A percentile compares a stretch with the other conserved stretches of the same genome.
These are phyloP conservation scores for Fragaria iinumae DNA, from an alignment of 306 rosid species.

Conservation along the genomic window DNA sequence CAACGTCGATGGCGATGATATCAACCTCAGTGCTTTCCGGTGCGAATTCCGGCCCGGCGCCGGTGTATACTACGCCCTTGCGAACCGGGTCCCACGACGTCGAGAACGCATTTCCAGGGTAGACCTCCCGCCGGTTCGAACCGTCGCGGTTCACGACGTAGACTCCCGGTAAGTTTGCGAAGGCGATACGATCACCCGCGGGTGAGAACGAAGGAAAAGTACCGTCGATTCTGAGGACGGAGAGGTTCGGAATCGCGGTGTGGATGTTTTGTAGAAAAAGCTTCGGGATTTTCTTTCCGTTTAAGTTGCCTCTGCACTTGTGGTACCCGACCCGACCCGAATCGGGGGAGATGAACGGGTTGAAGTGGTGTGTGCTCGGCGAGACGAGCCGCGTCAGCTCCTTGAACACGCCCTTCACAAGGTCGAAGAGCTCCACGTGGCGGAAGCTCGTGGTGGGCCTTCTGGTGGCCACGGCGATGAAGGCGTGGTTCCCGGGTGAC, in stretches of 20 bases:
- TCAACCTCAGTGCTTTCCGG: constrained; percentile 58
- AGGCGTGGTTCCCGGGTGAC: constrained; percentile 58
- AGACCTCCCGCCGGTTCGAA: constrained; percentile 53
- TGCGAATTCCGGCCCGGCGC: constrained; percentile 64
- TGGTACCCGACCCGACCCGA: constrained; percentile 69
- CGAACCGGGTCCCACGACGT: constrained; percentile 75
- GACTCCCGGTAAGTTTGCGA: constrained; percentile 52
- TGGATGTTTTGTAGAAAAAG: constrained; percentile 51
- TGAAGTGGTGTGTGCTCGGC: constrained; percentile 60
- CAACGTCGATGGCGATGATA: constrained; percentile 45
- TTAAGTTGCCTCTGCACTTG: constrained; percentile 58
- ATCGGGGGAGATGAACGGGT: constrained; percentile 85
- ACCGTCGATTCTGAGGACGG: constrained; percentile 64
- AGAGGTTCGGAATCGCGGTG: constrained; percentile 48
- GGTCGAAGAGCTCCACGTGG: constrained; percentile 66
- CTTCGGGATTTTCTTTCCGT: constrained; percentile 26
- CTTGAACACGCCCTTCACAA: constrained; percentile 49
- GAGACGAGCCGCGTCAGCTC: constrained; percentile 66
- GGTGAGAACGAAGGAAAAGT: constrained; percentile 79
- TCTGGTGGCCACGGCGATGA: constrained; percentile 84
- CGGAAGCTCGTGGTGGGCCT: constrained; percentile 59
- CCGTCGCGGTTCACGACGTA: constrained; percentile 72
- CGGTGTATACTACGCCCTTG: constrained; percentile 54
- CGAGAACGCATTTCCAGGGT: constrained; percentile 45
- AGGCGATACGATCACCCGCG: constrained; percentile 57